Conservation (phyloP, 164 flowering plant genomes). For the Chimonanthus salicifolius region DNA sequence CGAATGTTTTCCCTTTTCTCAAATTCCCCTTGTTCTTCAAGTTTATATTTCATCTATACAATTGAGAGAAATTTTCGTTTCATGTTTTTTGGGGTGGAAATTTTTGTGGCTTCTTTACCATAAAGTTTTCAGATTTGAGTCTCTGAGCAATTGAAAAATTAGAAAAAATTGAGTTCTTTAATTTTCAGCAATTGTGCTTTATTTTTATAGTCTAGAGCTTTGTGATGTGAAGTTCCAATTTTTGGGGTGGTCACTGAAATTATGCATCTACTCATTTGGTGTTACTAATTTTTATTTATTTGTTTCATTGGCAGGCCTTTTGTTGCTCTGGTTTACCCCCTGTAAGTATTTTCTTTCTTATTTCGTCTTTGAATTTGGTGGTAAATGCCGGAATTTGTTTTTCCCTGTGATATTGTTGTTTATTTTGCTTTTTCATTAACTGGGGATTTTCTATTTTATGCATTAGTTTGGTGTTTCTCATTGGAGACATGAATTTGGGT, state of each 20-base stretch:
- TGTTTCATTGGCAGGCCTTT: slow-evolving; percentile 65
- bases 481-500: neutral
- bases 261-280: neutral
- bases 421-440: neutral
- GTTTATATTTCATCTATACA: too few species aligned
- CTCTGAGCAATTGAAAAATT: too few species aligned
- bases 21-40: too few species aligned
- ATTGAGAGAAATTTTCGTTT: too few species aligned
- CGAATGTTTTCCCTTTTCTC: too few species aligned
- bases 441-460: neutral
- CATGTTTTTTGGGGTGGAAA: neutral
- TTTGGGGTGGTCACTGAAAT: neutral
- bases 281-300: neutral
- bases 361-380: neutral
- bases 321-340: slow-evolving; percentile 73
- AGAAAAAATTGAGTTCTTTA: too few species aligned
- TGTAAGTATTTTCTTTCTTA: slow-evolving; percentile 42
- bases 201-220: neutral
- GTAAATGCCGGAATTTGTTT: neutral
- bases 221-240: neutral
- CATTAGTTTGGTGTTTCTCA: neutral
- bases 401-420: neutral
- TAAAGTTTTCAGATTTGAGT: too few species aligned
- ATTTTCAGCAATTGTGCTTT: neutral
- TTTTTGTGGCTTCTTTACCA: too few species aligned